Evolutionary conservation across 495 filamentous ascomycete genomes (phyloP).

Genomic region (Neurospora intermedia): DNA sequence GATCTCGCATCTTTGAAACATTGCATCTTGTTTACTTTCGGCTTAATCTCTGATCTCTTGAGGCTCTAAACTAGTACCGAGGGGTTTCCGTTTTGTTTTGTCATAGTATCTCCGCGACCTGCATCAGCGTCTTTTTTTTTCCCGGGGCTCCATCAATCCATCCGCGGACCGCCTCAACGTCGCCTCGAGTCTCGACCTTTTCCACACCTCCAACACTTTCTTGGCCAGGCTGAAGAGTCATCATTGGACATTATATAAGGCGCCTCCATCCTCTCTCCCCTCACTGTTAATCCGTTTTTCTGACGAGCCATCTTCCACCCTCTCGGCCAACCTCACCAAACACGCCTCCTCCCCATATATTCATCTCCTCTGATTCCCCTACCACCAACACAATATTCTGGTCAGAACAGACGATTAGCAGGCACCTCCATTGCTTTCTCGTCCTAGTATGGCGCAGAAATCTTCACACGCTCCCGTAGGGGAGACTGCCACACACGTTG

Average conservation of each 20-base stretch:
- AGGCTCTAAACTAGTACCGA: not conserved
- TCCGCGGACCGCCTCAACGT: not conserved
- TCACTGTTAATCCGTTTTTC: not conserved
- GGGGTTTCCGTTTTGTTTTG: not conserved
- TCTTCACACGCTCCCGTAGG: conserved; percentile 5
- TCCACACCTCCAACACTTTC: not conserved
- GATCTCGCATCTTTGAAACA: not conserved
- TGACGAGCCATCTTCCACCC: not conserved
- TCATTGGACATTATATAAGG: not conserved
- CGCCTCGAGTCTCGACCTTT: not conserved
- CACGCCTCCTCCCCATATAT: not conserved
- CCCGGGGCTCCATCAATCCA: not conserved
- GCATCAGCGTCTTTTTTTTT: not conserved
- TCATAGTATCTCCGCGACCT: not conserved
- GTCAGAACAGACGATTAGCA: conserved; percentile 36
- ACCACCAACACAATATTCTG: conserved; percentile 1
- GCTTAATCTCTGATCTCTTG: not conserved
- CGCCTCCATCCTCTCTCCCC: not conserved
- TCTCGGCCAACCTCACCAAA: conserved; percentile 1
- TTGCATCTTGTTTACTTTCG: not conserved
- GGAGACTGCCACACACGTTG: conserved; percentile 5
- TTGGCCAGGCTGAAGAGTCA: not conserved
- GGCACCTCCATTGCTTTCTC: conserved; percentile 41
- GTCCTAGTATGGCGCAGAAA: conserved; percentile 35
- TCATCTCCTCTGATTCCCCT: not conserved